phyloP scores from a whole-genome alignment of 2,329 filamentous ascomycete species.

The Chrysoporthe austroafricana region DNA sequence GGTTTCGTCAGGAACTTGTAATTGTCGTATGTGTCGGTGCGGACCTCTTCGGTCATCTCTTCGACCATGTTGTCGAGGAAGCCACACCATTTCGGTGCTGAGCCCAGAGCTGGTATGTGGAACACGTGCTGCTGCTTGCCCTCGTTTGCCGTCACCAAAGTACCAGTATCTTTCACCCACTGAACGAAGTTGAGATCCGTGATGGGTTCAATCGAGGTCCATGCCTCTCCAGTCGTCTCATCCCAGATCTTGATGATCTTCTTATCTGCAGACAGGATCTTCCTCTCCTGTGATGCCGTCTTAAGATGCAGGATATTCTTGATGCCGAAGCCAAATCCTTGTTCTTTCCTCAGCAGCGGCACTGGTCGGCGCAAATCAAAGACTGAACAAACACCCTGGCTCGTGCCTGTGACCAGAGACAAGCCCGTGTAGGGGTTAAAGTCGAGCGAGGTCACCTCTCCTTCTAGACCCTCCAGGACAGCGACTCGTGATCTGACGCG shows the following conservation, averaged over 20 bases:
- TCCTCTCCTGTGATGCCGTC: constrained; percentile 75
- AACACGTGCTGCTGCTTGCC: constrained; percentile 94
- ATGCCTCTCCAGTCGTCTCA: constrained; percentile 73
- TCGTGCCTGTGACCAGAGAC: constrained; percentile 84
- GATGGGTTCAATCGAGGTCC: constrained; percentile 93
- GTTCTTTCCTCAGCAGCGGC: constrained; percentile 87
- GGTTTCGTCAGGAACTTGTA: constrained; percentile 95
- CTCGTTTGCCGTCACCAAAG: constrained; percentile 96
- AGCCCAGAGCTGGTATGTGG: constrained; percentile 90
- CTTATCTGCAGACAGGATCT: constrained; percentile 91
- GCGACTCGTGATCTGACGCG: constrained; percentile 82
- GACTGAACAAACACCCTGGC: constrained; percentile 82
- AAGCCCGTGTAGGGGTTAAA: constrained; percentile 79
- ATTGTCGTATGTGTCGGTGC: constrained; percentile 91
- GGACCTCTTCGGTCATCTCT: constrained; percentile 89
- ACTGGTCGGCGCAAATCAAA: constrained; percentile 90
- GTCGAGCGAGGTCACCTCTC: constrained; percentile 83
- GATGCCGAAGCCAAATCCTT: constrained; percentile 92
- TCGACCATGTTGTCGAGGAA: constrained; percentile 98
- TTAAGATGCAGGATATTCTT: constrained; percentile 79
- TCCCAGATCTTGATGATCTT: constrained; percentile 98
- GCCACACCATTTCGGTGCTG: constrained; percentile 92
- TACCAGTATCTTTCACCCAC: constrained; percentile 89
- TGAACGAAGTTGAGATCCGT: constrained; percentile 95
- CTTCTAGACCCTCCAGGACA: constrained; percentile 69